These are phyloP conservation scores for Nemania bipapillata DNA, from an alignment of 2,329 filamentous ascomycete species.

Conservation along the genomic window DNA sequence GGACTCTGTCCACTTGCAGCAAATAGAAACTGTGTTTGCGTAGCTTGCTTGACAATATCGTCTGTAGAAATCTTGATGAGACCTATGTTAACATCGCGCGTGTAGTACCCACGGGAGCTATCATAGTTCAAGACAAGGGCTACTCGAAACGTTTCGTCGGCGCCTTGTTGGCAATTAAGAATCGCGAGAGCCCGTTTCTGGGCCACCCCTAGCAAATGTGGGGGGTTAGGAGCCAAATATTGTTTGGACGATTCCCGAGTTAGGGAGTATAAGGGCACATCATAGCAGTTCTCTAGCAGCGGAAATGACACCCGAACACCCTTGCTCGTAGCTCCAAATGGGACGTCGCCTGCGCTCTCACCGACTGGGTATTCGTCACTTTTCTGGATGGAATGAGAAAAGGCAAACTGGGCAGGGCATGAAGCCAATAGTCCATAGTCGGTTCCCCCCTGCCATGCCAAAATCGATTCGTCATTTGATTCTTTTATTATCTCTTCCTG, in stretches of 20 bases:
- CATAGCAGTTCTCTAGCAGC: conserved; percentile 8
- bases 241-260: background rate
- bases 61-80: conserved; percentile 13
- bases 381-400: conserved; percentile 12
- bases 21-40: conserved; percentile 6
- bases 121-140: conserved; percentile 18
- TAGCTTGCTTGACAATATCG: conserved; percentile 7
- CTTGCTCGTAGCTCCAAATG: conserved; percentile 17
- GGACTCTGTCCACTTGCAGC: background rate
- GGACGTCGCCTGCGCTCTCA: background rate
- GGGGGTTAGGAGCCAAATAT: conserved; percentile 18
- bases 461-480: conserved; percentile 44
- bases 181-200: conserved; percentile 15
- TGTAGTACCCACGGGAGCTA: background rate
- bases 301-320: conserved; percentile 16
- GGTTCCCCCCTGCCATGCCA: conserved; percentile 38
- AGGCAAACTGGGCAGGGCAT: conserved; percentile 21
- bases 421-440: conserved; percentile 21
- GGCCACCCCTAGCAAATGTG: background rate
- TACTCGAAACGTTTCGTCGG: background rate
- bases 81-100: conserved; percentile 17
- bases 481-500: conserved; percentile 29
- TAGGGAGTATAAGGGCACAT: conserved; percentile 1
- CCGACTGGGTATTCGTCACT: background rate
- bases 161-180: conserved; percentile 17